Evolutionary conservation across 2,329 filamentous ascomycete species (phyloP).

Genomic region (Emmonsia crescens): DNA sequence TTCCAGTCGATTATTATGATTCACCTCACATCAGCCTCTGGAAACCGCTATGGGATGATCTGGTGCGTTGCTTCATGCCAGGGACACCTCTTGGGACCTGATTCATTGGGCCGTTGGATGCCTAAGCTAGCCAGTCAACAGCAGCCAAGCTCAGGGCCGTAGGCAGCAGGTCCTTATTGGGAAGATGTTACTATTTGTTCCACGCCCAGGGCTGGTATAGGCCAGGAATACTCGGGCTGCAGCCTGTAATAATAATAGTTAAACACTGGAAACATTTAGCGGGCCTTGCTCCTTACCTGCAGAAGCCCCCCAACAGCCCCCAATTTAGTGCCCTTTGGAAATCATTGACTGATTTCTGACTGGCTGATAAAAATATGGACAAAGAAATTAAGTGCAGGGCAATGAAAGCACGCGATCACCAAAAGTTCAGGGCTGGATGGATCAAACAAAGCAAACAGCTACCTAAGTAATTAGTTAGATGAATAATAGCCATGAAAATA

Average conservation of each 20-base stretch:
- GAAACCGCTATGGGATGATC: not conserved
- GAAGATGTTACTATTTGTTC: not conserved
- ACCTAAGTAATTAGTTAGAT: not conserved
- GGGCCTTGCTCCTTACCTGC: not conserved
- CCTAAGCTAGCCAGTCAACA: not conserved
- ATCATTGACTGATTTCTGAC: not conserved
- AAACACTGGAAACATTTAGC: not conserved
- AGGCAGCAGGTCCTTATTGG: not conserved
- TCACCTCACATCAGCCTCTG: conserved; percentile 1
- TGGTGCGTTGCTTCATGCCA: not conserved
- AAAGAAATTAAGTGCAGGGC: not conserved
- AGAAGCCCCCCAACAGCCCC: not conserved
- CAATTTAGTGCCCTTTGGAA: not conserved
- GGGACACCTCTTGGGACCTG: not conserved
- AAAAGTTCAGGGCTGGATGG: not conserved
- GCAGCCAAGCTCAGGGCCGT: not conserved
- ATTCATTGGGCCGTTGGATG: not conserved
- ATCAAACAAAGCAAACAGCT: not conserved
- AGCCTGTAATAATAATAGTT: not conserved
- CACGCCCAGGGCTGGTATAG: not conserved
- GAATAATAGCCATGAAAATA: not conserved
- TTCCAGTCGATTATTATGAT: not conserved
- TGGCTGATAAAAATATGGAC: not conserved
- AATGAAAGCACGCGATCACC: not conserved
- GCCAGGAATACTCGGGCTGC: not conserved